These are phyloP conservation scores for Diaporthe citriasiana DNA, from an alignment of 2,329 filamentous ascomycete species.

Conservation along the genomic window DNA sequence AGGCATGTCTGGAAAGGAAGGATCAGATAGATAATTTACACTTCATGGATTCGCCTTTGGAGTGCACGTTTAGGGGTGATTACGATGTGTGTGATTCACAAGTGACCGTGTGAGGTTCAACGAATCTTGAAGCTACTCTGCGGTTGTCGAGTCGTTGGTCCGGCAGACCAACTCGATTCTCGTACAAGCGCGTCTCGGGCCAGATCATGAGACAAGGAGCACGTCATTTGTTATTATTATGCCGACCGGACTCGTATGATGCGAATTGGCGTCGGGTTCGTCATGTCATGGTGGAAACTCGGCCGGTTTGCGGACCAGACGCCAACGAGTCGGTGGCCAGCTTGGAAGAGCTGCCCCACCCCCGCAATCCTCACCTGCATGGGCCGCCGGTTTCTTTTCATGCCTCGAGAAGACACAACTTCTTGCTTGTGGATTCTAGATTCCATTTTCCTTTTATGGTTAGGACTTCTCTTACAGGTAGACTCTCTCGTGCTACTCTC, in stretches of 20 bases:
- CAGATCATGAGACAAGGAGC: neutral
- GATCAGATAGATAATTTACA: constrained; percentile 41
- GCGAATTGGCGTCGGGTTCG: constrained; percentile 7
- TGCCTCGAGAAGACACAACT: neutral
- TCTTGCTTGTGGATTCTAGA: neutral
- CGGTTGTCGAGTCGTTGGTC: neutral
- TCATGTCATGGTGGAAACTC: constrained; percentile 6
- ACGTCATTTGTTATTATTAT: constrained; percentile 6
- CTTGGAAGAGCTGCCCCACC: constrained; percentile 22
- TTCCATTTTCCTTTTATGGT: neutral
- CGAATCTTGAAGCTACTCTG: neutral
- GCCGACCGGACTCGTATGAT: constrained; percentile 17
- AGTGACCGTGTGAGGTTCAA: neutral
- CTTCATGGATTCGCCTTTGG: neutral
- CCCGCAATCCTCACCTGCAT: constrained; percentile 23
- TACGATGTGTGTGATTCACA: neutral
- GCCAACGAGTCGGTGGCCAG: constrained; percentile 21
- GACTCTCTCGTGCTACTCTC: neutral
- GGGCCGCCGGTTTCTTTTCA: constrained; percentile 1
- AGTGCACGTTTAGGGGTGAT: neutral
- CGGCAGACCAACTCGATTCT: neutral
- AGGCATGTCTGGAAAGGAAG: constrained; percentile 42
- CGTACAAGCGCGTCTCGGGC: neutral
- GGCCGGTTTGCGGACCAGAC: constrained; percentile 22
- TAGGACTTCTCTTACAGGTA: neutral